These are phyloP conservation scores for Venustampulla echinocandica DNA, from an alignment of 495 filamentous ascomycete genomes.

Conservation along the genomic window DNA sequence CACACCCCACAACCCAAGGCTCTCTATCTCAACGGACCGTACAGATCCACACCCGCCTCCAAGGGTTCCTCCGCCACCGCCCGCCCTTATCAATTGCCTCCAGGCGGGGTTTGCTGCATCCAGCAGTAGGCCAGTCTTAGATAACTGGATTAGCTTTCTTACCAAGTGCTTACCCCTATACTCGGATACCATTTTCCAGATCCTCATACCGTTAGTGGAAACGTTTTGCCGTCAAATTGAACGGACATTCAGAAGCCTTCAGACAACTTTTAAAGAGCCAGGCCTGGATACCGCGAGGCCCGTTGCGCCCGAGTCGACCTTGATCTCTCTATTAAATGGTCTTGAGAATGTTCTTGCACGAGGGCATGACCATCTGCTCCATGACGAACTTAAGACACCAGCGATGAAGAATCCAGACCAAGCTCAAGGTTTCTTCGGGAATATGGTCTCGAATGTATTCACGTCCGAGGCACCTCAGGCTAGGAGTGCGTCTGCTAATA, in stretches of 20 bases:
- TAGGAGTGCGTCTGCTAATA: conserved; percentile 77
- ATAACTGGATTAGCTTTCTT: conserved; percentile 88
- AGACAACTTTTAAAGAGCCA: conserved; percentile 41
- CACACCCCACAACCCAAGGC: conserved; percentile 6
- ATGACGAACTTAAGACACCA: conserved; percentile 61
- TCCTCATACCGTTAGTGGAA: conserved; percentile 81
- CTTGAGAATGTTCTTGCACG: conserved; percentile 83
- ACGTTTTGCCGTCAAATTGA: conserved; percentile 73
- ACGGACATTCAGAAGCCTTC: conserved; percentile 55
- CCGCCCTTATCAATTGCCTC: conserved; percentile 71
- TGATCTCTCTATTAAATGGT: conserved; percentile 74
- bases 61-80: conserved; percentile 47
- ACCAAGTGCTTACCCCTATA: conserved; percentile 76
- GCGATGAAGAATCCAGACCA: conserved; percentile 72
- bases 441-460: conserved; percentile 93
- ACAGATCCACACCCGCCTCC: conserved; percentile 3
- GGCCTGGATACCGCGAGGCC: conserved; percentile 14
- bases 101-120: conserved; percentile 69
- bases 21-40: conserved; percentile 11
- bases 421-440: conserved; percentile 87
- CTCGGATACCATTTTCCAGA: conserved; percentile 75
- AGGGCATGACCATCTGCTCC: conserved; percentile 74
- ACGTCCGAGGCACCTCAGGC: conserved; percentile 65
- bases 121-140: conserved; percentile 67
- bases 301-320: conserved; percentile 52